Evolutionary conservation across 345 rosid genomes (phyloP), one percentile per base, ranked within the genome.

Genomic region (Salix koriyanagi): DNA sequence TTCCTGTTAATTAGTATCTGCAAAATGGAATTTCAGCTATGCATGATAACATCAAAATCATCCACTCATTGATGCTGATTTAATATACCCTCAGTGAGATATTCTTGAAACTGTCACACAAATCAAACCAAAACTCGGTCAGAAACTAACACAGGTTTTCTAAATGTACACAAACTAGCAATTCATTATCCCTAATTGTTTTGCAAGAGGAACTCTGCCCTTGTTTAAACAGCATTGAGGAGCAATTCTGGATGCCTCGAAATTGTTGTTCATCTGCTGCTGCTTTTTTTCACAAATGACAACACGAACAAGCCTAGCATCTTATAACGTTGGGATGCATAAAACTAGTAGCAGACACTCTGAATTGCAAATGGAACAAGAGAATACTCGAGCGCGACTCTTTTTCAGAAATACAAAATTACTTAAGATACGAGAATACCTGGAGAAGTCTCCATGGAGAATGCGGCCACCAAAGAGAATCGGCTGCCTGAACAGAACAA

Each of bases 401-500:
- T 4, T 56, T 56, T 56, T 56, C 62, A 9, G 28, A 10, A 25
- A 11, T n/a, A 1, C 62, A 56, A 34, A 14, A 52, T 61, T 72
- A 23, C 18, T 23, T 46, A 4, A 41, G 30, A 67, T 26, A 65
- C 16, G 13, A 56, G 4, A 66, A n/a, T 85, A 95, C 99, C 98
- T 90, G 94, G 19, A 96, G 86, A 77, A 96, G 90, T 9, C 98
- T 86, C 99, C 99, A 96, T 19, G 97, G 98, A 16, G 99, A 96
- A 75, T 88, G 85, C 32, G 96, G 94, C 97, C 97, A 95, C 23
- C 81, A 90, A 67, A 91, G 79, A 36, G 96, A 89, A 73, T 95
- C 97, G 37, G 89, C 84, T 62, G 90, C 93, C 68, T 90, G 83
- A 62, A 76, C 83, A 26, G 83, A 73, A 73, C 75, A 76, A 61